Percentiles rank a stretch among this genome's conserved stretches.
These are phyloP conservation scores for Annona squamosa DNA, from an alignment of 164 flowering plant species.

Conservation along the genomic window DNA sequence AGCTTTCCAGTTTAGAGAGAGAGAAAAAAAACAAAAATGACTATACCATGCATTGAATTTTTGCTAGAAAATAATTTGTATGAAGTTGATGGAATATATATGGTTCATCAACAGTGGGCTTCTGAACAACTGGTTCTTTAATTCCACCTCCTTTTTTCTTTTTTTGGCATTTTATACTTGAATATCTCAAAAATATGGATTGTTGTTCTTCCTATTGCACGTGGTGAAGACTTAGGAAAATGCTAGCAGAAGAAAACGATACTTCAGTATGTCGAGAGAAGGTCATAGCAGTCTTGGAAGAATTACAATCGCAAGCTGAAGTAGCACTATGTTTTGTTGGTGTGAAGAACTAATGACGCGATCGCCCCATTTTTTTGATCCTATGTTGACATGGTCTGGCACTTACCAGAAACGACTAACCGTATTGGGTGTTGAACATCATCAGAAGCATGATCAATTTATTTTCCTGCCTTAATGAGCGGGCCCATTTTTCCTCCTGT, in stretches of 20 bases:
- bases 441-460: not conserved
- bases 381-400: not conserved
- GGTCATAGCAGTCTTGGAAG: conserved; percentile 74
- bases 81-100: no score
- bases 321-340: conserved; percentile 88
- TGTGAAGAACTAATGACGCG: conserved; percentile 47
- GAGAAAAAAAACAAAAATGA: no score
- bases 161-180: not conserved
- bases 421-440: not conserved
- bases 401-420: not conserved
- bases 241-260: conserved; percentile 52
- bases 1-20: no score
- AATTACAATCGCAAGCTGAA: conserved; percentile 92
- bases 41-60: no score
- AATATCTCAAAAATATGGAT: not conserved
- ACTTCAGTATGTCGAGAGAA: conserved; percentile 50
- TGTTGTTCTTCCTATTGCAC: not conserved
- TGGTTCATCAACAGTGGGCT: no score
- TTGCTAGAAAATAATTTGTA: no score
- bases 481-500: not conserved
- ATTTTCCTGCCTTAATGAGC: not conserved
- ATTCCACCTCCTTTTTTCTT: not conserved
- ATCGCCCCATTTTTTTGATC: not conserved
- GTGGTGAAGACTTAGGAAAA: conserved; percentile 59
- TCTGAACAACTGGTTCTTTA: not conserved